phyloP scores from a whole-genome alignment of 352 stramenopile species.

The Phytopythium chamaehyphon region DNA sequence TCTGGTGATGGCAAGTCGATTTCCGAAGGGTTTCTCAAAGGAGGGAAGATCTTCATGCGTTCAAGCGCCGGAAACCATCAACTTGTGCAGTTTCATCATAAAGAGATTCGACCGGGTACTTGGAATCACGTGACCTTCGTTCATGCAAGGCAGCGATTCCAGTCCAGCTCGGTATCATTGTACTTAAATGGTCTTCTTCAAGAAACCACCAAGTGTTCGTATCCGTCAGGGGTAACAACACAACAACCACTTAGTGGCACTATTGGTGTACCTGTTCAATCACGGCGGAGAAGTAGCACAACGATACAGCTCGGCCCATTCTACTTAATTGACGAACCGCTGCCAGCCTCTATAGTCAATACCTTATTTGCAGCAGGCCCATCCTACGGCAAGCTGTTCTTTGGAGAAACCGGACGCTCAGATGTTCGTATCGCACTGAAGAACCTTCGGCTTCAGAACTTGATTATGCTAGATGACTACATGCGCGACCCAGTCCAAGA shows the following conservation, averaged over 20 bases:
- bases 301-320: conserved; percentile 54
- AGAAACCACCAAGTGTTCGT: conserved; percentile 69
- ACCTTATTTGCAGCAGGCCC: conserved; percentile 50
- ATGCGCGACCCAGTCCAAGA: conserved; percentile 60
- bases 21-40: conserved; percentile 62
- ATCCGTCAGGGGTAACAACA: conserved; percentile 44
- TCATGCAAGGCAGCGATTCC: conserved; percentile 64
- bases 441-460: conserved; percentile 37
- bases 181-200: conserved; percentile 64
- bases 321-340: conserved; percentile 58
- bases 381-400: conserved; percentile 54
- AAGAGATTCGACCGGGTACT: conserved; percentile 22
- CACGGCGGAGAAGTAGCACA: conserved; percentile 20
- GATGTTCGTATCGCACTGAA: conserved; percentile 50
- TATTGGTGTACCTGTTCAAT: conserved; percentile 53
- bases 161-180: conserved; percentile 55
- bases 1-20: conserved; percentile 68
- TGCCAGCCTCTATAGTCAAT: conserved; percentile 48
- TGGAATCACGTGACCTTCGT: conserved; percentile 62
- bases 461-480: conserved; percentile 56
- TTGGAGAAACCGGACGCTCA: conserved; percentile 37
- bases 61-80: conserved; percentile 41
- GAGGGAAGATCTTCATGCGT: conserved; percentile 58
- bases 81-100: conserved; percentile 54
- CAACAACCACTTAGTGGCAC: conserved; percentile 56